These are phyloP conservation scores for Boletus semigastroideus DNA, from an alignment of 1,284 basidiomycete species.

Conservation along the genomic window DNA sequence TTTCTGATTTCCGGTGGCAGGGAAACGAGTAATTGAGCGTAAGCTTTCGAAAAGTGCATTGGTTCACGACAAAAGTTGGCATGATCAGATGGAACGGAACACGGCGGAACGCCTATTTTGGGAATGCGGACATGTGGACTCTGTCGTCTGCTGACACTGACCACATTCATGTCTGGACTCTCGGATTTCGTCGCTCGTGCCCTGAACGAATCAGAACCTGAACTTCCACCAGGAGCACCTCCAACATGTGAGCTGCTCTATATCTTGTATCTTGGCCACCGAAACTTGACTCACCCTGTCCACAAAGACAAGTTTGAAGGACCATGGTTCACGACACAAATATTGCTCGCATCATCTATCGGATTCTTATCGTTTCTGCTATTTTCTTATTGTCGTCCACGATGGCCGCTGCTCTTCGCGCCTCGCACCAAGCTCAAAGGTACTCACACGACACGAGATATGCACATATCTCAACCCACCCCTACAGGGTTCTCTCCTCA, in stretches of 20 bases:
- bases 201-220: slow-evolving; percentile 25
- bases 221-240: slow-evolving; percentile 56
- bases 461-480: background rate
- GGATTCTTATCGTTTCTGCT: slow-evolving; percentile 81
- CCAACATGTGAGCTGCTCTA: slow-evolving; percentile 46
- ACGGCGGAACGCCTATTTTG: slow-evolving; percentile 5
- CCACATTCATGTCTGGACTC: slow-evolving; percentile 12
- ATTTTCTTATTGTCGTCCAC: slow-evolving; percentile 84
- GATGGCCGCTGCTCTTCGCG: slow-evolving; percentile 89
- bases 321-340: slow-evolving; percentile 92
- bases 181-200: slow-evolving; percentile 6
- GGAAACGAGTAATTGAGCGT: slow-evolving; percentile 65
- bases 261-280: background rate
- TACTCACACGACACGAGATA: slow-evolving; percentile 26
- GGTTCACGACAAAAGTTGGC: background rate
- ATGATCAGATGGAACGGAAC: background rate
- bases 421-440: slow-evolving; percentile 94
- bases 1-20: slow-evolving; percentile 75
- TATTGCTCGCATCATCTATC: slow-evolving; percentile 75
- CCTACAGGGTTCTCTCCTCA: slow-evolving; percentile 81
- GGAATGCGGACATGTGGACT: slow-evolving; percentile 12
- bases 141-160: background rate
- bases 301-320: slow-evolving; percentile 72
- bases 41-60: slow-evolving; percentile 87
- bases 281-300: slow-evolving; percentile 6